phyloP scores from a whole-genome alignment of 1,284 basidiomycete genomes.

The Rhodofomes roseus region DNA sequence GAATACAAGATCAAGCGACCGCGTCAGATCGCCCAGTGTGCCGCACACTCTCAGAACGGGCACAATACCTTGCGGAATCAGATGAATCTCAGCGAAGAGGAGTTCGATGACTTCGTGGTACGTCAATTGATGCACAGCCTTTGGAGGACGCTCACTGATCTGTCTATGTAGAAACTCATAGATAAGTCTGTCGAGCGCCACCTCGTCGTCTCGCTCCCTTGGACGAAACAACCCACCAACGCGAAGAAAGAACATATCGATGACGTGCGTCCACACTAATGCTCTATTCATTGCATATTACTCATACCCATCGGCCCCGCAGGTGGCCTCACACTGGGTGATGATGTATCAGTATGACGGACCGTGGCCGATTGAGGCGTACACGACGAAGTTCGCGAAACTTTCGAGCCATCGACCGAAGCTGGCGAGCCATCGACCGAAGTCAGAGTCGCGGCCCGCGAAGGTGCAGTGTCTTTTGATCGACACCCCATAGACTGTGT shows the following conservation, averaged over 20 bases:
- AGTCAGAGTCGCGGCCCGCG: too few species aligned
- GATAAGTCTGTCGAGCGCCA: background rate
- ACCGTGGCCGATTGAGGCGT: background rate
- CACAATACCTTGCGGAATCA: background rate
- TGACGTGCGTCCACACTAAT: background rate
- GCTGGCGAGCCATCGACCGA: too few species aligned
- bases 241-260: background rate
- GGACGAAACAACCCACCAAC: background rate
- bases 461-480: too few species aligned
- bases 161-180: background rate
- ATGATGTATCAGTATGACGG: background rate
- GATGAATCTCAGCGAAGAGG: background rate
- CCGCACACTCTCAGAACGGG: background rate
- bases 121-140: background rate
- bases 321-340: background rate
- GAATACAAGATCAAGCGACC: background rate
- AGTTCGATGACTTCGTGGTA: background rate
- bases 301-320: background rate
- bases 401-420: too few species aligned
- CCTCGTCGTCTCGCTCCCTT: background rate
- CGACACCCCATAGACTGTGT: too few species aligned
- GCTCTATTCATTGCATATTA: too few species aligned
- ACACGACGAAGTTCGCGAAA: background rate
- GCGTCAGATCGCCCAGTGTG: background rate
- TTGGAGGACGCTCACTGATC: background rate